Percentiles rank a stretch among this genome's conserved stretches.
Conservation (phyloP, 192 early-diverging fungal genomes). For the Funneliformis geosporum region DNA sequence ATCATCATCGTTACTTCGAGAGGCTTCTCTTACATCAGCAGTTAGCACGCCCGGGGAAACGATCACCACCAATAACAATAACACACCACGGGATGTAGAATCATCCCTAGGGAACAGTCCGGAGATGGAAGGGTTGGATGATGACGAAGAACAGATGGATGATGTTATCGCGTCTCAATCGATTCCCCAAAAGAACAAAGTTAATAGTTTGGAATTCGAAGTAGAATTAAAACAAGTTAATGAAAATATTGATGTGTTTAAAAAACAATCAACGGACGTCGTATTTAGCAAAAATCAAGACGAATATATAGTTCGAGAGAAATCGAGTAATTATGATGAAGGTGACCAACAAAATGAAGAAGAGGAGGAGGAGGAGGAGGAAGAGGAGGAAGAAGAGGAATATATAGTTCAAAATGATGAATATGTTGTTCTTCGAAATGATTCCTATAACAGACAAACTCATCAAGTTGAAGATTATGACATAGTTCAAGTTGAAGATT, state of each 20-base stretch:
- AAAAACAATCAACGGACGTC: background rate
- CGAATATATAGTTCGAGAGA: background rate
- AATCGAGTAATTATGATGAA: background rate
- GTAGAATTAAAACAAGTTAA: slow-evolving; percentile 23
- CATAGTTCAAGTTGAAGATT: background rate
- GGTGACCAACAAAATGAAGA: slow-evolving; percentile 2
- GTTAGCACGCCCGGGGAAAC: slow-evolving; percentile 19
- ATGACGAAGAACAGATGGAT: background rate
- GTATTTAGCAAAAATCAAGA: background rate
- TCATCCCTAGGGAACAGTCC: slow-evolving; percentile 1
- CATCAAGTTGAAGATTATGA: background rate
- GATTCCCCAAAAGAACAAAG: background rate
- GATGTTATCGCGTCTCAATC: background rate
- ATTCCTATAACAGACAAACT: background rate
- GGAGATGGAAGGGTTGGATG: slow-evolving; percentile 19
- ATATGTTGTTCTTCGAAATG: background rate
- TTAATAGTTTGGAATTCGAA: background rate
- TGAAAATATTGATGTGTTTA: background rate
- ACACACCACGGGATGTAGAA: slow-evolving; percentile 17
- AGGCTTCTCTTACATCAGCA: slow-evolving; percentile 17
- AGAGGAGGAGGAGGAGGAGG: background rate
- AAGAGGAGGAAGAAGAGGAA: slow-evolving; percentile 5
- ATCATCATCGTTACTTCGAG: slow-evolving; percentile 14
- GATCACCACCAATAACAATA: slow-evolving; percentile 18
- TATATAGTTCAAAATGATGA: slow-evolving; percentile 17